A percentile compares a stretch with the other conserved stretches of the same genome.
Evolutionary conservation across 805 yeast species (phyloP).

Genomic region (Phaffomyces opuntiae): DNA sequence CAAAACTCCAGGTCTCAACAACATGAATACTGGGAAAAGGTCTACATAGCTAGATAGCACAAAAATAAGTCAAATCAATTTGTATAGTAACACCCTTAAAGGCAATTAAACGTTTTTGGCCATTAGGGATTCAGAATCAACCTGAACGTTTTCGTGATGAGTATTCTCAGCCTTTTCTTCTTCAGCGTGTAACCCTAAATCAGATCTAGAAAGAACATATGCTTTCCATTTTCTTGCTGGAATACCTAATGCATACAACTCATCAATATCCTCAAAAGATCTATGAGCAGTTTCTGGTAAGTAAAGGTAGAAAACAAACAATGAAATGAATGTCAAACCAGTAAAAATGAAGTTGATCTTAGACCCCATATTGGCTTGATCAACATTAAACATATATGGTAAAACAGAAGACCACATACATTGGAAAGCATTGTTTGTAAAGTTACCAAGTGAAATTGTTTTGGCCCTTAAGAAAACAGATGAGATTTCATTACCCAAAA

Average conservation of each 20-base stretch:
- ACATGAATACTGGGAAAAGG: too few relatives aligned
- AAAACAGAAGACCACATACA: constrained; percentile 29
- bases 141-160: too few relatives aligned
- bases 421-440: constrained; percentile 25
- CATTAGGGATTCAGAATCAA: too few relatives aligned
- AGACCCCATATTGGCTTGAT: constrained; percentile 34
- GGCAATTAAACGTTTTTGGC: too few relatives aligned
- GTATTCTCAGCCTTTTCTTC: too few relatives aligned
- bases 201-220: too few relatives aligned
- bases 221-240: constrained; percentile 25
- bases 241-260: constrained; percentile 32
- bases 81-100: too few relatives aligned
- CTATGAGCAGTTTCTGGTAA: constrained; percentile 49
- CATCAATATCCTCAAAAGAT: constrained; percentile 51
- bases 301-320: constrained; percentile 37
- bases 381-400: constrained; percentile 41
- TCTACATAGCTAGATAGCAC: too few relatives aligned
- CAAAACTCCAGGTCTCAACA: too few relatives aligned
- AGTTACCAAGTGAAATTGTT: constrained; percentile 28
- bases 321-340: constrained; percentile 25
- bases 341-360: constrained; percentile 39
- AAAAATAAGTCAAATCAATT: too few relatives aligned
- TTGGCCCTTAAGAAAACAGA: constrained; percentile 33
- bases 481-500: constrained; percentile 31
- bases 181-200: too few relatives aligned